Evolutionary conservation across 164 flowering plant species (phyloP).

Genomic region (Tetracentron sinense): DNA sequence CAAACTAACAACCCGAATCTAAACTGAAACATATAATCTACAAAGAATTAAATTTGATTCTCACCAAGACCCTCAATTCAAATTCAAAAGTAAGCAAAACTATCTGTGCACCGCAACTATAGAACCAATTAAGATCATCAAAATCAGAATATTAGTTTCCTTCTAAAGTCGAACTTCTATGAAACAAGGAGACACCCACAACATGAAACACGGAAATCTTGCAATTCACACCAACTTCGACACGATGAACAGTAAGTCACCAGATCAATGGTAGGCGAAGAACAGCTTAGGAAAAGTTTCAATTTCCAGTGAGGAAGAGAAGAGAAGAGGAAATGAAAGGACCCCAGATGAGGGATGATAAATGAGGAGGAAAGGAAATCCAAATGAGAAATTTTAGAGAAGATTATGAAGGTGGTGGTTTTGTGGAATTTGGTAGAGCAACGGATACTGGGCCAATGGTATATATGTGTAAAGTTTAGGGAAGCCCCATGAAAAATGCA

Average conservation of each 20-base stretch:
- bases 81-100: neutral
- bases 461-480: conserved; percentile 19
- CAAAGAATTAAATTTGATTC: neutral
- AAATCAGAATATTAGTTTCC: conserved; percentile 1
- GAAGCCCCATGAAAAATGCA: conserved; percentile 46
- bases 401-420: neutral
- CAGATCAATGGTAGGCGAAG: neutral
- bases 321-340: neutral
- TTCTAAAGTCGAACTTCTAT: conserved; percentile 5
- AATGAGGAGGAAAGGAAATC: neutral
- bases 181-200: neutral
- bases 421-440: conserved; percentile 13
- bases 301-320: neutral
- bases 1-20: conserved; percentile 1
- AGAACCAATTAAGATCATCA: neutral
- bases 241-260: neutral
- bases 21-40: conserved; percentile 8
- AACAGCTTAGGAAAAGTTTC: neutral
- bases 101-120: neutral
- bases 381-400: neutral
- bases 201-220: neutral
- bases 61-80: neutral
- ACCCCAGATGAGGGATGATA: neutral
- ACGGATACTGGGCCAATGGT: conserved; percentile 32
- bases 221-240: neutral